phyloP scores from a whole-genome alignment of 768 basidiomycete genomes.

The Ramaria sp. region DNA sequence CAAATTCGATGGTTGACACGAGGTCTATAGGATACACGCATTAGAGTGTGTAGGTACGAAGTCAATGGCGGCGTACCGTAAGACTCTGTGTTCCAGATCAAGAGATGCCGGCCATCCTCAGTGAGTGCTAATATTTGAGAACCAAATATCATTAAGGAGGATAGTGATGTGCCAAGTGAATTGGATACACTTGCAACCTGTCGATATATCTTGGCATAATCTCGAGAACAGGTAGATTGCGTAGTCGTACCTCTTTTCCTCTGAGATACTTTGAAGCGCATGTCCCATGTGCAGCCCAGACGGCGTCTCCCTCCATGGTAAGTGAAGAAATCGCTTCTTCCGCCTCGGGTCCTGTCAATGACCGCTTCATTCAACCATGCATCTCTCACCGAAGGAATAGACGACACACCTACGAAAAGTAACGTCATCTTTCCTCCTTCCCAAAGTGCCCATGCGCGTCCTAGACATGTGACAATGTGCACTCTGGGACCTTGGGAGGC shows the following conservation, averaged over 20 bases:
- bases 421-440: slow-evolving; percentile 88
- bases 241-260: slow-evolving; percentile 64
- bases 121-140: slow-evolving; percentile 69
- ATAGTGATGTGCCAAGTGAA: slow-evolving; percentile 48
- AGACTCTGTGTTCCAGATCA: slow-evolving; percentile 61
- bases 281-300: slow-evolving; percentile 69
- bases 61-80: slow-evolving; percentile 35
- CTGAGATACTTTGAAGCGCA: slow-evolving; percentile 69
- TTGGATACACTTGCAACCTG: slow-evolving; percentile 53
- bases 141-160: slow-evolving; percentile 70
- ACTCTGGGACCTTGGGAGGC: slow-evolving; percentile 74
- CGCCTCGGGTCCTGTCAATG: slow-evolving; percentile 64
- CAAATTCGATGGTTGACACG: slow-evolving; percentile 64
- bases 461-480: slow-evolving; percentile 79
- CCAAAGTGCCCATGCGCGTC: slow-evolving; percentile 91
- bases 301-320: slow-evolving; percentile 73
- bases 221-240: background rate
- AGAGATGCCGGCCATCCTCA: slow-evolving; percentile 65
- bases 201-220: background rate
- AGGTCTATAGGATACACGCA: slow-evolving; percentile 32
- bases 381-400: background rate
- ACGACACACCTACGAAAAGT: slow-evolving; percentile 79
- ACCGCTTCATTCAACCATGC: background rate
- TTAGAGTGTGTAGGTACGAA: slow-evolving; percentile 3
- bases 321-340: slow-evolving; percentile 63